These are phyloP conservation scores for Kodamaea sp. DNA, from an alignment of 1,139 yeast species.

Conservation along the genomic window DNA sequence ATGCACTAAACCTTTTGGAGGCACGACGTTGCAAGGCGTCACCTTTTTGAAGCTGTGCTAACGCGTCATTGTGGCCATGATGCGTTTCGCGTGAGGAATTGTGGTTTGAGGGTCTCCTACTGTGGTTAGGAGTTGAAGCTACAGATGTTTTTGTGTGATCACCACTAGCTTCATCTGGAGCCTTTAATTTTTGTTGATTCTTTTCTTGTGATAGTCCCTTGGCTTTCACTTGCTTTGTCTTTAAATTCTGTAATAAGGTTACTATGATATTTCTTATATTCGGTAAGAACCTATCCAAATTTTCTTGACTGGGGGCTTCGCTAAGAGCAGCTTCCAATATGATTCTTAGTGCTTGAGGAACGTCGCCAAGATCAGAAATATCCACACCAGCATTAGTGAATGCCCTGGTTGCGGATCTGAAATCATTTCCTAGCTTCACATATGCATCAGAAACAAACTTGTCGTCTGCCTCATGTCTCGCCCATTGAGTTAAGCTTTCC, in stretches of 20 bases:
- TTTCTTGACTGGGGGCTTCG: conserved; percentile 81
- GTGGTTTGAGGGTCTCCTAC: conserved; percentile 5
- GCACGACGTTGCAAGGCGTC: conserved; percentile 87
- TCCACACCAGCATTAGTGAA: conserved; percentile 67
- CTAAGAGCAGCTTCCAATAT: conserved; percentile 85
- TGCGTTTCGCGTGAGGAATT: not conserved
- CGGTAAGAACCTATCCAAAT: conserved; percentile 77
- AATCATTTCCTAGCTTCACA: conserved; percentile 91
- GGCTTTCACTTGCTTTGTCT: conserved; percentile 66
- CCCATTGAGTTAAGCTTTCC: conserved; percentile 89
- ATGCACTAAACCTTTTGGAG: conserved; percentile 86
- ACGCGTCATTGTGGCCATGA: conserved; percentile 43
- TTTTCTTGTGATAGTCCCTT: conserved; percentile 32
- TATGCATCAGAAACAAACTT: conserved; percentile 87
- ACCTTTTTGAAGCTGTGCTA: conserved; percentile 74
- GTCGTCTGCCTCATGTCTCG: conserved; percentile 72
- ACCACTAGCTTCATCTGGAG: conserved; percentile 1
- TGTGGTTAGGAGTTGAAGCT: conserved; percentile 5
- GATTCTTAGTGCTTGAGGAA: conserved; percentile 65
- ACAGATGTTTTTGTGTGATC: conserved; percentile 1
- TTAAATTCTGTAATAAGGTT: conserved; percentile 71
- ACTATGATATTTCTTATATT: conserved; percentile 85
- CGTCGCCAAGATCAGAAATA: conserved; percentile 69
- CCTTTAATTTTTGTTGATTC: conserved; percentile 3
- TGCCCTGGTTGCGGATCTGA: conserved; percentile 78